phyloP scores from a whole-genome alignment of 768 basidiomycete genomes.

The Nidularia pulvinata region DNA sequence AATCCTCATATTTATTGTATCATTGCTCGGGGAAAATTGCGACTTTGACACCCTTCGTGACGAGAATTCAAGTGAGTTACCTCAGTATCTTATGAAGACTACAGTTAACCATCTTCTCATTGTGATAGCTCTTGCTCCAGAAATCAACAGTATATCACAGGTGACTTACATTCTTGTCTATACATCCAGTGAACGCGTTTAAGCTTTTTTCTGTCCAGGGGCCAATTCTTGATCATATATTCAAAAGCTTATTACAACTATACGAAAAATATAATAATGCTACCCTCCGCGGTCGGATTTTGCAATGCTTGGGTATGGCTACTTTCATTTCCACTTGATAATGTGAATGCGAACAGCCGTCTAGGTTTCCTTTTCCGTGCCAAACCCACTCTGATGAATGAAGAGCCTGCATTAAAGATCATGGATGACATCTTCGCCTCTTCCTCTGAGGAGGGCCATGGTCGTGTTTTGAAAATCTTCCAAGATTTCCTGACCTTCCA shows the following conservation, averaged over 20 bases:
- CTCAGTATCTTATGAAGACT: background rate
- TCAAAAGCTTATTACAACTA: constrained; percentile 66
- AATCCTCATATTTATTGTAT: constrained; percentile 82
- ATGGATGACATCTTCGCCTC: constrained; percentile 91
- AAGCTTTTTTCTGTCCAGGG: constrained; percentile 31
- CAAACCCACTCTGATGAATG: constrained; percentile 89
- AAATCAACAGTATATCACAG: constrained; percentile 58
- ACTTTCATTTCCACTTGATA: background rate
- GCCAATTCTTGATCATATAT: constrained; percentile 84
- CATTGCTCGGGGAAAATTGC: constrained; percentile 87
- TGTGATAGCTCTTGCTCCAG: constrained; percentile 47
- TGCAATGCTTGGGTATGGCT: constrained; percentile 82
- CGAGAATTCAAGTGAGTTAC: constrained; percentile 56
- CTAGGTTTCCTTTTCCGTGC: constrained; percentile 91
- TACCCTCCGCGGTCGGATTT: constrained; percentile 64
- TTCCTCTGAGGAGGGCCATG: constrained; percentile 67
- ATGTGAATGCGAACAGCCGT: background rate
- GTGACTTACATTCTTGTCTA: constrained; percentile 22
- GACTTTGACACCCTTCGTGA: constrained; percentile 78
- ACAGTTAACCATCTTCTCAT: background rate
- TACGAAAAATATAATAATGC: constrained; percentile 65
- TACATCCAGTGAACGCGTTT: background rate
- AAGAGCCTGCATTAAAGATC: constrained; percentile 73
- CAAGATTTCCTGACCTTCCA: constrained; percentile 91
- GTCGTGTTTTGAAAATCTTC: constrained; percentile 81